Percentiles rank a stretch among this genome's conserved stretches.
Evolutionary conservation across 306 rosid species (phyloP).

Genomic region (Acacia melanoxylon): DNA sequence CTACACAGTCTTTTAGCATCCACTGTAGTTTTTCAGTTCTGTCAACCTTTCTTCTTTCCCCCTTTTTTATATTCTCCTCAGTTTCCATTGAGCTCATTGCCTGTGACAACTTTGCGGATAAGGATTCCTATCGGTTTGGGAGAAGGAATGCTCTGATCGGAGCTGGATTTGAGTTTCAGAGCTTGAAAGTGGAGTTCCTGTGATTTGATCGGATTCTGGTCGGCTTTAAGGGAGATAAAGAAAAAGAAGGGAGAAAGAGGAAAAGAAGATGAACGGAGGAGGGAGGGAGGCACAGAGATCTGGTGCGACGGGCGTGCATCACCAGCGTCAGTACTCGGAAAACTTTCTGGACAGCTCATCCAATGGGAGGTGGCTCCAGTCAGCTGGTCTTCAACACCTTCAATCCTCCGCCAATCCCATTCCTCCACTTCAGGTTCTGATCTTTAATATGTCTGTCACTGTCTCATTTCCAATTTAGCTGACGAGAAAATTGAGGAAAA

Average conservation of each 20-base stretch:
- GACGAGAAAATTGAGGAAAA: not conserved
- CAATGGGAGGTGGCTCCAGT: constrained; percentile 80
- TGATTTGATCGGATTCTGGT: not conserved
- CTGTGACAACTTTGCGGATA: not conserved
- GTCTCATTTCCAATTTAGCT: not conserved
- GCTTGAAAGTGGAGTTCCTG: not conserved
- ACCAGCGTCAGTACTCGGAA: constrained; percentile 72
- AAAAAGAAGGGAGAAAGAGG: not conserved
- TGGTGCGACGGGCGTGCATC: constrained; percentile 61
- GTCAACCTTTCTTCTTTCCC: not conserved
- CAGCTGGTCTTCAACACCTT: constrained; percentile 93
- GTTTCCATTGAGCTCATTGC: not conserved
- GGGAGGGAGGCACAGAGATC: constrained; percentile 83
- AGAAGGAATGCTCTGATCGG: not conserved
- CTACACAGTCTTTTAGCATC: constrained; percentile 19
- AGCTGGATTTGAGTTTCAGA: not conserved
- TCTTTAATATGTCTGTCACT: constrained; percentile 9
- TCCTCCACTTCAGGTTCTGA: constrained; percentile 68
- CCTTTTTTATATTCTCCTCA: not conserved
- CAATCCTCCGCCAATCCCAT: constrained; percentile 63
- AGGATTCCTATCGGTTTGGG: not conserved
- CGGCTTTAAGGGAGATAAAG: not conserved
- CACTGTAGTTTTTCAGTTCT: constrained; percentile 19
- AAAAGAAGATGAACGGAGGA: constrained; percentile 58
- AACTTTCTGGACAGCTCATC: constrained; percentile 59